Conservation (phyloP, 2,329 filamentous ascomycete species). For the Aspergillus bombycis region DNA sequence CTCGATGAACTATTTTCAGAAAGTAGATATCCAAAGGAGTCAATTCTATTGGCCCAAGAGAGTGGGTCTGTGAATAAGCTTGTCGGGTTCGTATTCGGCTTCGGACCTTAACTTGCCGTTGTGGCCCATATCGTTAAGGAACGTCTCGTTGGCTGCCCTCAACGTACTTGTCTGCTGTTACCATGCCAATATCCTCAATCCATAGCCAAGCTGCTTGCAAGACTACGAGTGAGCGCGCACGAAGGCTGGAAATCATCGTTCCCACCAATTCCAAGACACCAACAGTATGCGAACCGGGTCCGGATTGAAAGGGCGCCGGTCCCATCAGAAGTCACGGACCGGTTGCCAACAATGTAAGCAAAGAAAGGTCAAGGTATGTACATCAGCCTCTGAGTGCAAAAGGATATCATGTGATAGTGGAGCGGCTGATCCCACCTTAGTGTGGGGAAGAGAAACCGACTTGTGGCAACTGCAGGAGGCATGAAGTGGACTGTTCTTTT, state of each 20-base stretch:
- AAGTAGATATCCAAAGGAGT: background rate
- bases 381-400: background rate
- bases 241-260: rapidly evolving
- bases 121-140: background rate
- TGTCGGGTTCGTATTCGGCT: background rate
- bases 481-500: conserved; percentile 28
- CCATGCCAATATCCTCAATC: background rate
- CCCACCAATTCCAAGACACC: background rate
- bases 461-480: conserved; percentile 29
- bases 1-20: background rate
- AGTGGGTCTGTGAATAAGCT: background rate
- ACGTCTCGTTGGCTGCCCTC: too few species aligned
- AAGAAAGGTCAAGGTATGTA: conserved; percentile 36
- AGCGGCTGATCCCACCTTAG: conserved; percentile 10
- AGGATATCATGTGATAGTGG: background rate
- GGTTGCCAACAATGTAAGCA: conserved; percentile 33
- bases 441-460: conserved; percentile 32
- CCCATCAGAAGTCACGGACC: conserved; percentile 31
- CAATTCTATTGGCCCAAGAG: background rate
- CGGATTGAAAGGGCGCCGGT: background rate
- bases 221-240: background rate
- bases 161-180: background rate
- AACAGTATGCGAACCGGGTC: background rate
- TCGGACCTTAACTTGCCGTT: background rate
- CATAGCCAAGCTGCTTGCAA: background rate